Evolutionary conservation across 2,329 filamentous ascomycete genomes (phyloP).

Genomic region (Graphilbum ipis-grandicollis): DNA sequence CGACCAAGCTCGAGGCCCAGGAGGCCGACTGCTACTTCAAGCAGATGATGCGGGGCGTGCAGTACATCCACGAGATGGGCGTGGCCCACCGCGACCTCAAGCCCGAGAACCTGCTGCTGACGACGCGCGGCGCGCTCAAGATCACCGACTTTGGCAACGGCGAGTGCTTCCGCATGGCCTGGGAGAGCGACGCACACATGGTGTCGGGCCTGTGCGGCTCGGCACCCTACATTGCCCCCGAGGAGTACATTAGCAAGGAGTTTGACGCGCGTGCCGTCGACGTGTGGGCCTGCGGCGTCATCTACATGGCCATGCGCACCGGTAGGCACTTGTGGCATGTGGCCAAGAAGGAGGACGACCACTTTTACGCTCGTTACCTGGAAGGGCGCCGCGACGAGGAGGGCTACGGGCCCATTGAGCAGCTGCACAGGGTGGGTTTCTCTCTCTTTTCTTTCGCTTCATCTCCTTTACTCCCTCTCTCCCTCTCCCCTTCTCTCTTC

Average conservation of each 20-base stretch:
- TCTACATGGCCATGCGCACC: constrained; percentile 99
- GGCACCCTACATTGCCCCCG: constrained; percentile 90
- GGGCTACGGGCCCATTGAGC: constrained; percentile 93
- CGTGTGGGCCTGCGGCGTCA: constrained; percentile 95
- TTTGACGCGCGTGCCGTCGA: constrained; percentile 97
- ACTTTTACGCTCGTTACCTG: constrained; percentile 90
- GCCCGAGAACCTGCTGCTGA: constrained; percentile 88
- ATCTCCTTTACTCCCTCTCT: too few species aligned
- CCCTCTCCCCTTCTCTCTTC: constrained; percentile 4
- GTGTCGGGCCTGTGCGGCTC: constrained; percentile 92
- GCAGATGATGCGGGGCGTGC: constrained; percentile 95
- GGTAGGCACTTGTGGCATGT: constrained; percentile 91
- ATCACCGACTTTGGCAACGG: constrained; percentile 98
- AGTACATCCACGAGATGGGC: constrained; percentile 99
- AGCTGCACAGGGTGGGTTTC: constrained; percentile 66
- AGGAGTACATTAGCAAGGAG: constrained; percentile 89
- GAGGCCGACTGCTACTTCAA: constrained; percentile 99
- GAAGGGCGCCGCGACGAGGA: constrained; percentile 86
- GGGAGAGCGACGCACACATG: constrained; percentile 98
- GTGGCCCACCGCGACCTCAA: constrained; percentile 94
- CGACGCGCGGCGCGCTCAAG: constrained; percentile 80
- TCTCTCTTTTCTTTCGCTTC: too few species aligned
- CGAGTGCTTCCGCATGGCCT: constrained; percentile 98
- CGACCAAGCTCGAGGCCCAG: constrained; percentile 75
- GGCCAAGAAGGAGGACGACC: constrained; percentile 93